Conservation (phyloP, 2,329 filamentous ascomycete species). For the Venturia asperata region DNA sequence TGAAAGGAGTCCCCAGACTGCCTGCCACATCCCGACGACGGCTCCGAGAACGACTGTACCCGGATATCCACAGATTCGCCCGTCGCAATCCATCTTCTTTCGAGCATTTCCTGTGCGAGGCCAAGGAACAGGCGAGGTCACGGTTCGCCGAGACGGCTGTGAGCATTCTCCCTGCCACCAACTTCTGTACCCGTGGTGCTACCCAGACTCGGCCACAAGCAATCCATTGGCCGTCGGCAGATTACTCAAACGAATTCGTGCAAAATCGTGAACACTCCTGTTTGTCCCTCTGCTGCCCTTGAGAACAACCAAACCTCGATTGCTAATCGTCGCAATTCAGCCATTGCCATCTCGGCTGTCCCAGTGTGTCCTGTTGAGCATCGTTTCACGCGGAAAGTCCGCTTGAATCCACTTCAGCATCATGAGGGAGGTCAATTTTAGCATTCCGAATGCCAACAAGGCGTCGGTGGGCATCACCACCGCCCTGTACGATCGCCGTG, state of each 20-base stretch:
- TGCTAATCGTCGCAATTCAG: constrained; percentile 11
- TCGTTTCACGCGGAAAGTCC: constrained; percentile 7
- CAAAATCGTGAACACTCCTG: constrained; percentile 3
- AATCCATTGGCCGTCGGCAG: background rate
- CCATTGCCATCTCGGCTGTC: constrained; percentile 10
- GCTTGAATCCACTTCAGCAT: constrained; percentile 36
- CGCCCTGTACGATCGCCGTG: constrained; percentile 92
- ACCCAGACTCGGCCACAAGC: constrained; percentile 13
- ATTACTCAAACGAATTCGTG: background rate
- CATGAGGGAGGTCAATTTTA: constrained; percentile 99
- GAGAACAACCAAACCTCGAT: background rate
- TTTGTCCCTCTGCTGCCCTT: background rate
- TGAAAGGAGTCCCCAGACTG: background rate
- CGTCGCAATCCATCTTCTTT: background rate
- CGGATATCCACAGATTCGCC: background rate
- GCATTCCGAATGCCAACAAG: constrained; percentile 99
- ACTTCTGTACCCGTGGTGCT: background rate
- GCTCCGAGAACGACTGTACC: background rate
- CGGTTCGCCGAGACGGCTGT: constrained; percentile 8
- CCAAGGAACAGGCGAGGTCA: background rate
- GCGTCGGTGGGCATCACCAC: constrained; percentile 98
- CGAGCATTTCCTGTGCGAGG: background rate
- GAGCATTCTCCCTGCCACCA: constrained; percentile 5
- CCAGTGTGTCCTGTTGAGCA: background rate
- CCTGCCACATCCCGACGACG: constrained; percentile 8